phyloP scores from a whole-genome alignment of 345 rosid species.

The Rhodamnia rubescens region DNA sequence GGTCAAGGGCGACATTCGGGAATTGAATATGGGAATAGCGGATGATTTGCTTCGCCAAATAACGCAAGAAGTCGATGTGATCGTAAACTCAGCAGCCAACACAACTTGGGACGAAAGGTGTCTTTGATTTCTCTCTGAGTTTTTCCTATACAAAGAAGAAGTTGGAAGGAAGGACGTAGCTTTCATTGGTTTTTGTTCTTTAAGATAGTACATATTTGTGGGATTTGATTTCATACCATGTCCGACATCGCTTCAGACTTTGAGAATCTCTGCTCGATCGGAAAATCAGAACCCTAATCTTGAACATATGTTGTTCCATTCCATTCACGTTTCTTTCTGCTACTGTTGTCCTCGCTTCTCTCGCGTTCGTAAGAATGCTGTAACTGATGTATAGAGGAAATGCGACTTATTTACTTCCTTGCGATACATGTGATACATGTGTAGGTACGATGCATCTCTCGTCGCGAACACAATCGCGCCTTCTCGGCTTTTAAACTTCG shows the following conservation, averaged over 20 bases:
- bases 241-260: background rate
- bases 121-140: background rate
- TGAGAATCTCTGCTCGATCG: too few relatives aligned
- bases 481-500: constrained; percentile 1
- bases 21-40: constrained; percentile 3
- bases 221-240: background rate
- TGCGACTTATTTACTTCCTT: background rate
- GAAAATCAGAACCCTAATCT: background rate
- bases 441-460: constrained; percentile 14
- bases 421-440: background rate
- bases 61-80: constrained; percentile 12
- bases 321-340: background rate
- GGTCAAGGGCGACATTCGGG: background rate
- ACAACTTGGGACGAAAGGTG: constrained; percentile 5
- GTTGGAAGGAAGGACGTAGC: background rate
- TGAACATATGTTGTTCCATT: background rate
- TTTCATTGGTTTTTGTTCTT: background rate
- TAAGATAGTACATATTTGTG: too few relatives aligned
- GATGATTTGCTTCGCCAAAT: background rate
- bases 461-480: constrained; percentile 6
- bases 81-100: constrained; percentile 21
- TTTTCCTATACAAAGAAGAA: background rate
- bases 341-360: background rate
- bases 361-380: background rate
- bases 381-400: background rate